phyloP scores from a whole-genome alignment of 768 basidiomycete species.

The Cystofilobasidium ferigula region DNA sequence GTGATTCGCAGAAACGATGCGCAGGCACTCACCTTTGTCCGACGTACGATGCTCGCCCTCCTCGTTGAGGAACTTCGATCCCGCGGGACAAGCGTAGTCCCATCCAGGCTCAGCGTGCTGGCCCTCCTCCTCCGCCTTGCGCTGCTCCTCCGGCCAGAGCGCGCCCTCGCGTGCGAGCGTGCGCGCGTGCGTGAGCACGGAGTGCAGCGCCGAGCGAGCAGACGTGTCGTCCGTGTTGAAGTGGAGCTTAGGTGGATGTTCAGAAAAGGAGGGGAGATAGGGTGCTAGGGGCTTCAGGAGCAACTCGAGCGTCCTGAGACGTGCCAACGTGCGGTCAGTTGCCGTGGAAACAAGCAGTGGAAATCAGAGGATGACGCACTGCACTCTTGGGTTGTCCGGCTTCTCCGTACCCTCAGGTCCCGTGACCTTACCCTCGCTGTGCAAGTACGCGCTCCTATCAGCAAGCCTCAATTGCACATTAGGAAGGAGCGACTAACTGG shows the following conservation, averaged over 20 bases:
- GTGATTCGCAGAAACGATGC: too few relatives aligned
- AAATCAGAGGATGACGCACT: not conserved
- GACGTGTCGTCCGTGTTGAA: slow-evolving; percentile 15
- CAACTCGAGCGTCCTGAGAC: not conserved
- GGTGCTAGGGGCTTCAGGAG: not conserved
- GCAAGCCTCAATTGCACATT: not conserved
- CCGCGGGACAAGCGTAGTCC: not conserved
- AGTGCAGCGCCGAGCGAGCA: not conserved
- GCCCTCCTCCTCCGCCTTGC: not conserved
- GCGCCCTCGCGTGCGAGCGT: slow-evolving; percentile 10
- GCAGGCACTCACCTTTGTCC: not conserved
- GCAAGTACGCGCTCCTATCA: not conserved
- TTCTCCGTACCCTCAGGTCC: not conserved
- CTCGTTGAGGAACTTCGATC: not conserved
- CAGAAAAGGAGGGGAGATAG: not conserved
- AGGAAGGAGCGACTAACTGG: not conserved
- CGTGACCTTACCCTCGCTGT: not conserved
- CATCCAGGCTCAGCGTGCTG: slow-evolving; percentile 1
- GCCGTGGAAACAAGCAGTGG: not conserved
- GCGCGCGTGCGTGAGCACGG: not conserved
- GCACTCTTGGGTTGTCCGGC: not conserved
- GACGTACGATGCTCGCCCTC: not conserved
- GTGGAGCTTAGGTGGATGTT: slow-evolving; percentile 13
- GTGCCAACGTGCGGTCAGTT: not conserved
- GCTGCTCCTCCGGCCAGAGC: slow-evolving; percentile 4